Evolutionary conservation across 345 rosid species (phyloP).

Genomic region (Boechera stricta): DNA sequence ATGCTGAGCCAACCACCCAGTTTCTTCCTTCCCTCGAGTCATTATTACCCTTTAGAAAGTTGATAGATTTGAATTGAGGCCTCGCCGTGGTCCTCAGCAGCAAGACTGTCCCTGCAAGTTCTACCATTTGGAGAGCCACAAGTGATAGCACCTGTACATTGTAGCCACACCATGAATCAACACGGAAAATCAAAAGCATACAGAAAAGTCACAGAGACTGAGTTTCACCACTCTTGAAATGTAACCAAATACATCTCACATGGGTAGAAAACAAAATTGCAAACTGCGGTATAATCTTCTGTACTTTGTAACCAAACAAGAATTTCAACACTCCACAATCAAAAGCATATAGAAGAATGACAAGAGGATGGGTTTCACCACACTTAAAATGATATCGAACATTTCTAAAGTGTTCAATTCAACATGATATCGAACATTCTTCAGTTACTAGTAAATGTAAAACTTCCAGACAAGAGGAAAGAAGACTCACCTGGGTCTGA

Average conservation of each 20-base stretch:
- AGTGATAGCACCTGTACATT: constrained; percentile 64
- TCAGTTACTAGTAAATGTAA: not conserved
- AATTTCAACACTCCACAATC: no score
- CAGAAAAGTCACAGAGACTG: not conserved
- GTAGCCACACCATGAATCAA: not conserved
- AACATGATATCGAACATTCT: not conserved
- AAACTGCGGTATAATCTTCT: constrained; percentile 1
- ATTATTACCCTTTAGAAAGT: constrained; percentile 46
- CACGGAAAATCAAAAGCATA: not conserved
- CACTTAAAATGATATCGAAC: no score
- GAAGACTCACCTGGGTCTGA: constrained; percentile 66
- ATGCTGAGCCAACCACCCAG: constrained; percentile 67
- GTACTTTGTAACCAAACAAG: no score
- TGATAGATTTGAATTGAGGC: constrained; percentile 51
- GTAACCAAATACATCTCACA: not conserved
- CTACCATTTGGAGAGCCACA: constrained; percentile 57
- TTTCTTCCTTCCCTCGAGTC: constrained; percentile 49
- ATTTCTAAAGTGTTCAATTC: not conserved
- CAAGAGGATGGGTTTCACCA: no score
- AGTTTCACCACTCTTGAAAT: not conserved
- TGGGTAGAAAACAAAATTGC: not conserved
- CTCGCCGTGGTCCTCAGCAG: constrained; percentile 58
- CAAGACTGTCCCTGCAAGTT: constrained; percentile 60
- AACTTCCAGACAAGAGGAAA: not conserved
- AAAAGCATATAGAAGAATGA: no score